phyloP scores from a whole-genome alignment of 768 basidiomycete genomes.

The Phaffia australis region DNA sequence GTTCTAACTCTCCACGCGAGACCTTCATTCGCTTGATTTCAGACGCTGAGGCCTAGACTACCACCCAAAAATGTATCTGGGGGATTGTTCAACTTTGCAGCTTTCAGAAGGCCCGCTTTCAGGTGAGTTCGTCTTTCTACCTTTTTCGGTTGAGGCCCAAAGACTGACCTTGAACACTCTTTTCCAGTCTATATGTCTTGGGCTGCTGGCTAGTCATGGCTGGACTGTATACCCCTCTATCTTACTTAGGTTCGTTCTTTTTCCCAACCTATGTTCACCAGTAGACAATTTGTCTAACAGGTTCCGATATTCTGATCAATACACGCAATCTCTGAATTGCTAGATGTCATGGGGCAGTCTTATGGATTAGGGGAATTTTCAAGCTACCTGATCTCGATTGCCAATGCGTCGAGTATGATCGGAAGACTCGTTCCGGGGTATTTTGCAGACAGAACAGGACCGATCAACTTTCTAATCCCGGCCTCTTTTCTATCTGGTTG shows the following conservation, averaged over 20 bases:
- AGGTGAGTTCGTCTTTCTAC: not conserved
- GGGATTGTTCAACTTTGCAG: slow-evolving; percentile 24
- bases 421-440: slow-evolving; percentile 19
- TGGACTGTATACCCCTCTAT: slow-evolving; percentile 19
- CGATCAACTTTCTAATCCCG: slow-evolving; percentile 22
- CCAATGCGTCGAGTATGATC: slow-evolving; percentile 18
- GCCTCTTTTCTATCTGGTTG: slow-evolving; percentile 5
- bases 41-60: slow-evolving; percentile 24
- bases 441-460: slow-evolving; percentile 15
- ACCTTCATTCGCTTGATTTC: not conserved
- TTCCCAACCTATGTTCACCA: too few species aligned
- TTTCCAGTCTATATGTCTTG: slow-evolving; percentile 7
- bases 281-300: too few species aligned
- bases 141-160: not conserved
- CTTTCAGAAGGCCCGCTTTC: slow-evolving; percentile 15
- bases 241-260: not conserved
- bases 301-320: too few species aligned
- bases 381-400: slow-evolving; percentile 20
- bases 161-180: not conserved
- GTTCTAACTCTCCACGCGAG: too few species aligned
- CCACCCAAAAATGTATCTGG: slow-evolving; percentile 22
- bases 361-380: slow-evolving; percentile 8
- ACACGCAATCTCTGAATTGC: not conserved
- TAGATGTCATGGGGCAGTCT: slow-evolving; percentile 7
- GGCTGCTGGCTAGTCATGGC: slow-evolving; percentile 20